phyloP scores from a whole-genome alignment of 1,284 basidiomycete species.

The Puccinia triticina region DNA sequence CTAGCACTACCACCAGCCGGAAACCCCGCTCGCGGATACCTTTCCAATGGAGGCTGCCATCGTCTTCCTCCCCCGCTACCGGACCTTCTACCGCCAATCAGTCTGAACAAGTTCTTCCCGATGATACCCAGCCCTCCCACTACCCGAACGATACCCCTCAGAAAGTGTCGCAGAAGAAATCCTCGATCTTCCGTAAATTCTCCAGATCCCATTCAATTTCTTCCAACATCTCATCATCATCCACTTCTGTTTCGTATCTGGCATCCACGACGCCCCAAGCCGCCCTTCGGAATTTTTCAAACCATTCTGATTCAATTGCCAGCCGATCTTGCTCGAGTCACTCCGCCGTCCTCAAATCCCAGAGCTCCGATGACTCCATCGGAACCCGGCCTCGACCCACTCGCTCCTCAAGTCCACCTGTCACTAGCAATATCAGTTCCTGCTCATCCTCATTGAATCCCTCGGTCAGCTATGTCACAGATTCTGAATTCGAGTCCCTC shows the following conservation, averaged over 20 bases:
- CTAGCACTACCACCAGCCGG: neutral
- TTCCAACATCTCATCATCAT: neutral
- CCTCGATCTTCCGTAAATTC: neutral
- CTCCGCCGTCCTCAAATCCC: neutral
- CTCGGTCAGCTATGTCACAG: neutral
- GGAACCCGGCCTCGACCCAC: neutral
- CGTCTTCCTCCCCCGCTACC: neutral
- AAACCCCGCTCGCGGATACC: conserved; percentile 21
- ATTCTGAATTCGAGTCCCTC: conserved; percentile 3
- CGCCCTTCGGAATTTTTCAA: neutral
- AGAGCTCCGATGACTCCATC: neutral
- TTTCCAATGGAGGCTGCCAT: conserved; percentile 15
- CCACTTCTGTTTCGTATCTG: neutral
- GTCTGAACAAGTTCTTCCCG: neutral
- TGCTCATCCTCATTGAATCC: conserved; percentile 1
- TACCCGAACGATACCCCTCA: neutral
- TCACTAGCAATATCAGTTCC: neutral
- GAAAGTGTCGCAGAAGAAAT: neutral
- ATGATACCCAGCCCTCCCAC: neutral
- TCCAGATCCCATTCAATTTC: conserved; percentile 12
- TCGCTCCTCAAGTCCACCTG: neutral
- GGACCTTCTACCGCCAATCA: neutral
- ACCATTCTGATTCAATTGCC: neutral
- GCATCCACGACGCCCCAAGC: neutral
- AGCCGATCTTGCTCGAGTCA: neutral